Evolutionary conservation across 345 rosid genomes (phyloP).

Genomic region (Gossypium ekmanianum): DNA sequence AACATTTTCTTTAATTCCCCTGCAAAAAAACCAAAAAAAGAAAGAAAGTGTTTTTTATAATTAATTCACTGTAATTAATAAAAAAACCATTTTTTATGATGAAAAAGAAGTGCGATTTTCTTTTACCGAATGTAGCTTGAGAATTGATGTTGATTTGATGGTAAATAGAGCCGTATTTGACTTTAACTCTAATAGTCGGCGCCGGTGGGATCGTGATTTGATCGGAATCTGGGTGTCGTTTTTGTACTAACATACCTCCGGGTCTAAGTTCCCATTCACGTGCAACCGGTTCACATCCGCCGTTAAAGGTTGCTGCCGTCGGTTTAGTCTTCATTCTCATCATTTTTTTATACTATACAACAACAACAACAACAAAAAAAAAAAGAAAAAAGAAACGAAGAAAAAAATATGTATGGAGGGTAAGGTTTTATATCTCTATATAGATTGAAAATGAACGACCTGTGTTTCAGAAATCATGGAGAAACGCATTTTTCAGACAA

Average conservation of each 20-base stretch:
- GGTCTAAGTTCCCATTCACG: constrained; percentile 93
- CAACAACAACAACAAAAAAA: no score
- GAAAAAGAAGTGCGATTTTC: background rate
- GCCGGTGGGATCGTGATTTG: constrained; percentile 51
- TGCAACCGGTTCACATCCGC: constrained; percentile 41
- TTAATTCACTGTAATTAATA: background rate
- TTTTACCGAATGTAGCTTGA: constrained; percentile 85
- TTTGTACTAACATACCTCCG: constrained; percentile 99
- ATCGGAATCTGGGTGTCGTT: constrained; percentile 66
- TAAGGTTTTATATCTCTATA: constrained; percentile 33
- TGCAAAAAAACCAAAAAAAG: constrained; percentile 23
- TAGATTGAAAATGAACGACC: constrained; percentile 17
- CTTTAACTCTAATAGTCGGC: constrained; percentile 83
- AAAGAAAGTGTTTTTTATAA: no score
- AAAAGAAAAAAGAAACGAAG: background rate
- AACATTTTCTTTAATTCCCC: constrained; percentile 97
- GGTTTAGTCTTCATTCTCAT: constrained; percentile 65
- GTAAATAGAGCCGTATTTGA: constrained; percentile 75
- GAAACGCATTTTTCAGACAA: constrained; percentile 33
- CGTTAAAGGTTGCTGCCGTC: constrained; percentile 35
- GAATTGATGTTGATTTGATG: constrained; percentile 76
- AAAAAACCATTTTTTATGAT: background rate
- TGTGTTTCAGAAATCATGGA: constrained; percentile 36
- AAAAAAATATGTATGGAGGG: constrained; percentile 1
- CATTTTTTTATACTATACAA: constrained; percentile 28